Percentiles rank a stretch among this genome's conserved stretches.
Conservation (phyloP, 2,329 filamentous ascomycete species). For the Alternaria burnsii region DNA sequence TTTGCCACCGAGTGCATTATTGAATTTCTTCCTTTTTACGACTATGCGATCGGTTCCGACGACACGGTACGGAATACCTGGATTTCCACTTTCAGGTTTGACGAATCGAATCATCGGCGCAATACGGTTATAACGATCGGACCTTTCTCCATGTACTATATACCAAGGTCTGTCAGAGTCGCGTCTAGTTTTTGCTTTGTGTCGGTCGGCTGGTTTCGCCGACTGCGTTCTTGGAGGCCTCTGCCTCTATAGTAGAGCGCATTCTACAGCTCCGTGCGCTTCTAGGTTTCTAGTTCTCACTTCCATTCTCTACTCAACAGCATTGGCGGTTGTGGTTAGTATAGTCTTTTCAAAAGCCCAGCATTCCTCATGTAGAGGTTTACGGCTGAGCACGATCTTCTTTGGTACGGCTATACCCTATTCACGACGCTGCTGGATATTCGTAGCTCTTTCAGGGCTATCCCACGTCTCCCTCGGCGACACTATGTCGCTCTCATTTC, state of each 20-base stretch:
- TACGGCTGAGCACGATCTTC: conserved; percentile 18
- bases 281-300: conserved; percentile 8
- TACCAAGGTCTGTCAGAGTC: conserved; percentile 42
- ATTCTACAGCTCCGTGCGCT: conserved; percentile 20
- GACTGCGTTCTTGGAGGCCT: conserved; percentile 25
- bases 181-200: conserved; percentile 36
- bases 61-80: conserved; percentile 49
- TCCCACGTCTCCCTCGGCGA: conserved; percentile 5
- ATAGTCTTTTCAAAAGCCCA: conserved; percentile 33
- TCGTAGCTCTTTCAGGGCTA: conserved; percentile 13
- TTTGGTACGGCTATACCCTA: conserved; percentile 19
- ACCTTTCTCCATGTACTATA: conserved; percentile 50
- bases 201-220: conserved; percentile 40
- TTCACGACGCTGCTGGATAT: conserved; percentile 23
- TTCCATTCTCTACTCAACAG: conserved; percentile 16
- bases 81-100: conserved; percentile 38
- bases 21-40: conserved; percentile 36
- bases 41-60: conserved; percentile 42
- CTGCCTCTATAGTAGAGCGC: conserved; percentile 15
- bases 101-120: conserved; percentile 48
- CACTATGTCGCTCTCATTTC: not conserved
- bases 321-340: conserved; percentile 17
- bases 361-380: conserved; percentile 31
- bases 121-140: conserved; percentile 44
- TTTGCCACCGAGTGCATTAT: conserved; percentile 36